These are phyloP conservation scores for Neurospora intermedia DNA, from an alignment of 495 filamentous ascomycete species.

Conservation along the genomic window DNA sequence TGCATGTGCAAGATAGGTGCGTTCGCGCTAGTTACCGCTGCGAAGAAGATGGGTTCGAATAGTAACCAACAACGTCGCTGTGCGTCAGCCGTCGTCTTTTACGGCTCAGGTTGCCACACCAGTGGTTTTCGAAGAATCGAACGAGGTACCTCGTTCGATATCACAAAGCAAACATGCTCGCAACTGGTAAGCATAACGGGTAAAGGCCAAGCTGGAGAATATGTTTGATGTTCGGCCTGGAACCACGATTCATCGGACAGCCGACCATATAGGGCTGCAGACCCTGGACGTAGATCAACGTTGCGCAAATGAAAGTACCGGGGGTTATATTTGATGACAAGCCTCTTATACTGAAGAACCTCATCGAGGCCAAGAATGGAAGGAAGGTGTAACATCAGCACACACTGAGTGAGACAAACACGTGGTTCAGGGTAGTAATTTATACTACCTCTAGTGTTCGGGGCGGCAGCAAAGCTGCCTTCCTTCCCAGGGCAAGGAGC, in stretches of 20 bases:
- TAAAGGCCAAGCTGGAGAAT: not conserved
- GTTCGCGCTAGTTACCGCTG: not conserved
- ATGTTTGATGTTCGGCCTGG: not conserved
- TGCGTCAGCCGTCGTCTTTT: not conserved
- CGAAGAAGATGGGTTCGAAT: not conserved
- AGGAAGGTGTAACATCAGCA: not conserved
- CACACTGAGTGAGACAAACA: not conserved
- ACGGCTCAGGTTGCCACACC: not conserved
- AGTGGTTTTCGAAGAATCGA: not conserved
- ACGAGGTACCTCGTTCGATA: not conserved
- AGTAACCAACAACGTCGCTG: not conserved
- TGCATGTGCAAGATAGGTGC: not conserved
- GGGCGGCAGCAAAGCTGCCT: no score
- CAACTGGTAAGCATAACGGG: not conserved
- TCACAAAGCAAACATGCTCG: not conserved
- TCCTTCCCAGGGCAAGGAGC: no score
- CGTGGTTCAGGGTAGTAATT: not conserved
- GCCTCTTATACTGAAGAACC: not conserved
- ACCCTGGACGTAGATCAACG: constrained; percentile 7
- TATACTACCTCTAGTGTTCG: not conserved
- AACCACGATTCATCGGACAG: not conserved
- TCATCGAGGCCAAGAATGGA: not conserved
- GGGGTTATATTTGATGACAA: not conserved
- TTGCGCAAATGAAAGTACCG: constrained; percentile 1
- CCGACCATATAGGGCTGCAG: constrained; percentile 20